Conservation (phyloP, 345 rosid genomes). For the Pugionium cornutum region DNA sequence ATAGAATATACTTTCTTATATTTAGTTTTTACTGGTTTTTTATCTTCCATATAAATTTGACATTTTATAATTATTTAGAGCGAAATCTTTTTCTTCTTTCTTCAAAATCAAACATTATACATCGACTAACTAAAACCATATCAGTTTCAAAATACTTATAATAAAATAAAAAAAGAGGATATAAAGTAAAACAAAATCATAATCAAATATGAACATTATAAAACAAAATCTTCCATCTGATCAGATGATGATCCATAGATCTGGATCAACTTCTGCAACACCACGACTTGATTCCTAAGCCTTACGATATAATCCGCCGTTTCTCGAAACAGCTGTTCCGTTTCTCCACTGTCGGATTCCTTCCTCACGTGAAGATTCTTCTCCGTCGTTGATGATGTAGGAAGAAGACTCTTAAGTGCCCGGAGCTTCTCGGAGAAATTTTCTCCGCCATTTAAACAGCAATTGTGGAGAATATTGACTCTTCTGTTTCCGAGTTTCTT, state of each 20-base stretch:
- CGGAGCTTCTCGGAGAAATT: slow-evolving; percentile 65
- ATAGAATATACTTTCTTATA: no score
- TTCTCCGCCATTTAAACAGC: slow-evolving; percentile 18
- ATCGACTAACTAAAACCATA: no score
- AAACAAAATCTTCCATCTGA: slow-evolving; percentile 33
- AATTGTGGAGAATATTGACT: not conserved
- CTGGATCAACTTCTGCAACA: slow-evolving; percentile 65
- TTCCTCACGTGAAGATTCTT: no score
- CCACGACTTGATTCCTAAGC: slow-evolving; percentile 62
- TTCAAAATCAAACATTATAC: slow-evolving; percentile 29
- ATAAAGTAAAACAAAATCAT: not conserved
- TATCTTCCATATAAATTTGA: no score
- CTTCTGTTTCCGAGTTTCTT: slow-evolving; percentile 24
- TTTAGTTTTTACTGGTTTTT: no score
- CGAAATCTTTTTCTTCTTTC: slow-evolving; percentile 6
- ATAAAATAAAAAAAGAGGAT: not conserved
- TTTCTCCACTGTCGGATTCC: slow-evolving; percentile 39
- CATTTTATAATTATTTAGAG: not conserved
- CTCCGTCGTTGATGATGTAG: slow-evolving; percentile 23
- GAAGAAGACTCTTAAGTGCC: slow-evolving; percentile 74
- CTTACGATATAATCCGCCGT: slow-evolving; percentile 81
- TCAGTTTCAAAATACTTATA: slow-evolving; percentile 6
- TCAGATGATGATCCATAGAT: slow-evolving; percentile 65
- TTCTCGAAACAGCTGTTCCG: slow-evolving; percentile 60
- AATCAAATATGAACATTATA: slow-evolving; percentile 33